phyloP scores from a whole-genome alignment of 192 early-diverging fungal species.

The Chytriomyces confervae region DNA sequence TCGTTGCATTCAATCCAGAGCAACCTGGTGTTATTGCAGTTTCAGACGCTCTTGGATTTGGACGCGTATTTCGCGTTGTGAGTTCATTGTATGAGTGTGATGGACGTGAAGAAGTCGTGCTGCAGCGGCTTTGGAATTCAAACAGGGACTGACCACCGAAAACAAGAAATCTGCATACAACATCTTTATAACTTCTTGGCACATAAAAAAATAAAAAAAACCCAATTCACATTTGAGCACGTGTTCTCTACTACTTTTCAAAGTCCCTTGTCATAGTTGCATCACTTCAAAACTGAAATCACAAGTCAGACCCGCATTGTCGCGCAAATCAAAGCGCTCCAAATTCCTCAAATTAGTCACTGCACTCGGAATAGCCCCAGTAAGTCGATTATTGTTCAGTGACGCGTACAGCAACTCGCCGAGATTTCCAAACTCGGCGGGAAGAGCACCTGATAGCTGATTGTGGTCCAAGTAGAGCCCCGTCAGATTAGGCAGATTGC shows the following conservation, averaged over 20 bases:
- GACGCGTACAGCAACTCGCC: background rate
- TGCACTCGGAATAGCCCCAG: background rate
- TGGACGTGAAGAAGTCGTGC: slow-evolving; percentile 16
- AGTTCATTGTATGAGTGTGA: slow-evolving; percentile 25
- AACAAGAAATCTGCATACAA: background rate
- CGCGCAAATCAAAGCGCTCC: background rate
- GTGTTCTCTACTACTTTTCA: background rate
- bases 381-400: background rate
- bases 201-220: background rate
- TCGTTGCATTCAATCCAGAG: slow-evolving; percentile 22
- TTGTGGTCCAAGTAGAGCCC: background rate
- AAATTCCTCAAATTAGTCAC: background rate
- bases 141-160: background rate
- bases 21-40: background rate
- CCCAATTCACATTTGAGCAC: background rate
- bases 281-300: background rate
- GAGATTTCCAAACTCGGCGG: background rate
- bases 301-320: background rate
- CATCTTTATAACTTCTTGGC: background rate
- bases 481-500: background rate
- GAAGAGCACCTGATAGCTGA: background rate
- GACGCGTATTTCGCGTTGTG: slow-evolving; percentile 12
- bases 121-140: slow-evolving; percentile 7
- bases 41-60: slow-evolving; percentile 3
- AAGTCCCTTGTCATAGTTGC: background rate